phyloP scores from a whole-genome alignment of 2,329 filamentous ascomycete species.

The Monosporascus ibericus region DNA sequence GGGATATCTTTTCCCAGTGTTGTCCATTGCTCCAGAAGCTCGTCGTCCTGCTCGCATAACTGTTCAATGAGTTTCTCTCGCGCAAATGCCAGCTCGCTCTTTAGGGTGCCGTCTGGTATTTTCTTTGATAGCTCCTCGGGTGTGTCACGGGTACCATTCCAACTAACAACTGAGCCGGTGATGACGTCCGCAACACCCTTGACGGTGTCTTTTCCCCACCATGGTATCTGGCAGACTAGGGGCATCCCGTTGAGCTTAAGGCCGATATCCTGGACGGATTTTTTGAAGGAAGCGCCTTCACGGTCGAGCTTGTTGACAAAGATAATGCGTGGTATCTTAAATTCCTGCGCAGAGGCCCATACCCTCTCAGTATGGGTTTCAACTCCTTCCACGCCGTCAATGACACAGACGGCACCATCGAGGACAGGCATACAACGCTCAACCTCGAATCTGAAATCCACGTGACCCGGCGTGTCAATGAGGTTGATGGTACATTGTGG shows the following conservation, averaged over 20 bases:
- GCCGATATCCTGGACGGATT: slow-evolving; percentile 81
- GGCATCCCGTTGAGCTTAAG: slow-evolving; percentile 76
- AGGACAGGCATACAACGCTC: slow-evolving; percentile 82
- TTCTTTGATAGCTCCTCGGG: slow-evolving; percentile 41
- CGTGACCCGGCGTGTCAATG: slow-evolving; percentile 94
- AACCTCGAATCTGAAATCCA: slow-evolving; percentile 96
- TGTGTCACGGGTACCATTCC: slow-evolving; percentile 43
- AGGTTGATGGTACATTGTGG: slow-evolving; percentile 62
- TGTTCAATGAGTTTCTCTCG: slow-evolving; percentile 74
- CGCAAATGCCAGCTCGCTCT: slow-evolving; percentile 66
- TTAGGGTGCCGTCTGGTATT: slow-evolving; percentile 44
- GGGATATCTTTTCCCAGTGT: slow-evolving; percentile 71
- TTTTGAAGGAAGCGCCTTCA: slow-evolving; percentile 74
- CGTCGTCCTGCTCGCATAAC: slow-evolving; percentile 82
- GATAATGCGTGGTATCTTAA: slow-evolving; percentile 75
- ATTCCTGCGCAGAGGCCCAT: slow-evolving; percentile 83
- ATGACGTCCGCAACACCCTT: slow-evolving; percentile 82
- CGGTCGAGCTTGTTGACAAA: slow-evolving; percentile 84
- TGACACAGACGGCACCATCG: slow-evolving; percentile 86
- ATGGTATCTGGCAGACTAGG: slow-evolving; percentile 88
- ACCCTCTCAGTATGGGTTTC: slow-evolving; percentile 97
- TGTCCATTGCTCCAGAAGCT: slow-evolving; percentile 77
- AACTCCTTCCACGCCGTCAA: slow-evolving; percentile 88
- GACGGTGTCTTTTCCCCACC: slow-evolving; percentile 80
- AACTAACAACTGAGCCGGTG: slow-evolving; percentile 67